Evolutionary conservation across 2,329 filamentous ascomycete species (phyloP), one percentile per base, ranked within the genome.

Genomic region (Alternaria incomplexa): DNA sequence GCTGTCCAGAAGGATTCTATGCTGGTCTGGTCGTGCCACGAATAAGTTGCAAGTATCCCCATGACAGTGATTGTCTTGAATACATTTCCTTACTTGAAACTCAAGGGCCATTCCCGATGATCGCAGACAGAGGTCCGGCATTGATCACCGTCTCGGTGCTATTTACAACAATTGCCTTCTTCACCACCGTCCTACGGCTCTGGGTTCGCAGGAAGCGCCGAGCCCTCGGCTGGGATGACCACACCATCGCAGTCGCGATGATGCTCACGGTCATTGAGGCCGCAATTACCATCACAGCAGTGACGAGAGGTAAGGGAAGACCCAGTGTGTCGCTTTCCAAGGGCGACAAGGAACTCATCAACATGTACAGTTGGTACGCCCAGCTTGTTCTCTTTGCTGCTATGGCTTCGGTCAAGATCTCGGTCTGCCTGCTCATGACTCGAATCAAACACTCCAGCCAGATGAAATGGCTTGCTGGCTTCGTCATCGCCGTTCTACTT

Each of bases 341-440:
- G 7, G 0, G 32, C 32, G 32, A 36, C 15, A 36, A 36, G 32
- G 32, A 36, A 36, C n/a, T 36, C 13, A 36, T 36, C 32, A n/a
- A 36, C 32, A 36, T 36, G 32, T 36, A 45, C 28, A 57, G 57
- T 9, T 56, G 55, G 56, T 58, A 54, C 20, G 61, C 61, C 13
- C 56, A 56, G 45, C 55, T 36, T 36, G 32, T 36, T 36, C 15
- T 36, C 32, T 36, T 36, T 10, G 32, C 32, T 10, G 32, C 32
- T 10, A 36, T 36, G 32, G 32, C 32, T 36, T 36, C 32, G 32
- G 32, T 36, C 32, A 61, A 61, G 46, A 61, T 56, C 12, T 56
- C 45, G 5, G 52, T 61, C 4, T 61, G 58, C 43, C 20, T 57
- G 48, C 58, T 61, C 25, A 26, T 61, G 8, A 52, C 45, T 25